Conservation (phyloP, 257 asterid species). For the Thymus quinquecostatus region DNA sequence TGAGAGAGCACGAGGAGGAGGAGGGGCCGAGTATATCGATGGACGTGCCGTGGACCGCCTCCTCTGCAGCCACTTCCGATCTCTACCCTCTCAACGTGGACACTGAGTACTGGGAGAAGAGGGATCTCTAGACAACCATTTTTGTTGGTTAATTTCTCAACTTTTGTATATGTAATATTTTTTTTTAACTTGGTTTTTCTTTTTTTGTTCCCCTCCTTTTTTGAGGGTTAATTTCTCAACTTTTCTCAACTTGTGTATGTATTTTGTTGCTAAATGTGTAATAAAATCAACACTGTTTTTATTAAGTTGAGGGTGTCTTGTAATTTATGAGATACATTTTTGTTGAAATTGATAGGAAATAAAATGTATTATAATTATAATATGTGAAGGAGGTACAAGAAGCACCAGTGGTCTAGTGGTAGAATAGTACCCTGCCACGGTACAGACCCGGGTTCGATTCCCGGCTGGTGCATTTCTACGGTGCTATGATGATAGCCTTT, state of each 20-base stretch:
- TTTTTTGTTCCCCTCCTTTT: background rate
- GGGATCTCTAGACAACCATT: constrained; percentile 5
- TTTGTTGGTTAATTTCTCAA: background rate
- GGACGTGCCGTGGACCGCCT: constrained; percentile 51
- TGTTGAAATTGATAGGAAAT: too few relatives aligned
- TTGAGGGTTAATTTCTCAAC: too few relatives aligned
- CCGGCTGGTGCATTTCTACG: constrained; percentile 81
- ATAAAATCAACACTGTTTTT: too few relatives aligned
- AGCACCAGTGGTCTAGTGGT: constrained; percentile 94
- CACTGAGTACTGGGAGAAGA: constrained; percentile 49
- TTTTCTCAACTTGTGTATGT: too few relatives aligned
- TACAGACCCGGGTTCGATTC: constrained; percentile 99
- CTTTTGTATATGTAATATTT: background rate
- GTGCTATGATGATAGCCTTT: too few relatives aligned
- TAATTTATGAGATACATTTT: too few relatives aligned
- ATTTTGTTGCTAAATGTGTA: too few relatives aligned
- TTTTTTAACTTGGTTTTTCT: background rate
- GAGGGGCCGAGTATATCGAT: constrained; percentile 33
- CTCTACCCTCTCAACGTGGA: constrained; percentile 47
- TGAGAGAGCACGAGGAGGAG: background rate
- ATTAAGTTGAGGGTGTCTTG: too few relatives aligned
- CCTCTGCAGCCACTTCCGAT: constrained; percentile 47
- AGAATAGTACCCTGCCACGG: constrained; percentile 99
- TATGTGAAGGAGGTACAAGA: background rate
- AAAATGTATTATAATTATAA: too few relatives aligned